Base-by-base conservation (phyloP, 1,139 yeast genomes). In the Taphrina deformans region DNA sequence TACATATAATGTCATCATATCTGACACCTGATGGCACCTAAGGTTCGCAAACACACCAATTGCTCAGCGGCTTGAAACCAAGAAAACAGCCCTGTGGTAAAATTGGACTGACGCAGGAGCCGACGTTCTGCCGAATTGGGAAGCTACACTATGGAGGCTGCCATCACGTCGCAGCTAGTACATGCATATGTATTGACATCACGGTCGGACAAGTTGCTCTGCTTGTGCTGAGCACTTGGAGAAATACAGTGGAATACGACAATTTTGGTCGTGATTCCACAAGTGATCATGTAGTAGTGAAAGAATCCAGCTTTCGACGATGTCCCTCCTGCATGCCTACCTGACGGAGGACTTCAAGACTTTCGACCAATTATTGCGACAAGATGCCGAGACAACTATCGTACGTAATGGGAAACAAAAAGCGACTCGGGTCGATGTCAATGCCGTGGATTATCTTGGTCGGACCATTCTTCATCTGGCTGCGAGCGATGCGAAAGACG, bases 381-480 rank as follows among this genome's bases (percentile, higher is more conserved):
- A 27, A 29, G 40, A 24, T 12, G 23, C 16, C 16, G 50, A 40
- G 27, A 31, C 56, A 4, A 9, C 29, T 12, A 10, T 16, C 16
- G 23, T 33, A 3, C 50, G 24, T 14, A 27, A n/a, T 6, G 48
- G 41, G 16, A 38, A 29, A 18, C 38, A 14, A 23, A 40, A 38
- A 24, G 24, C 21, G 23, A 7, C 40, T 5, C 35, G 23, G 7
- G 4, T 44, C 18, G 56, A 59, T 29, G 40, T 59, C 51, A 50
- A 59, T 50, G 50, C 46, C 21, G 51, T 50, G 29, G 63, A 59
- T 14, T 38, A 38, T n/a, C 50, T 48, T 16, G 97, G 97, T 0
- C 79, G 96, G 67, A 83, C 88, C 0, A 76, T 86, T 18, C 77
- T 85, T 61, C 97, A 84, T 75, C 69, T 85, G 10, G 79, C 85